Percentiles rank a stretch among this genome's conserved stretches.
Conservation (phyloP, 768 basidiomycete species). For the Pleurotus cornucopiae region DNA sequence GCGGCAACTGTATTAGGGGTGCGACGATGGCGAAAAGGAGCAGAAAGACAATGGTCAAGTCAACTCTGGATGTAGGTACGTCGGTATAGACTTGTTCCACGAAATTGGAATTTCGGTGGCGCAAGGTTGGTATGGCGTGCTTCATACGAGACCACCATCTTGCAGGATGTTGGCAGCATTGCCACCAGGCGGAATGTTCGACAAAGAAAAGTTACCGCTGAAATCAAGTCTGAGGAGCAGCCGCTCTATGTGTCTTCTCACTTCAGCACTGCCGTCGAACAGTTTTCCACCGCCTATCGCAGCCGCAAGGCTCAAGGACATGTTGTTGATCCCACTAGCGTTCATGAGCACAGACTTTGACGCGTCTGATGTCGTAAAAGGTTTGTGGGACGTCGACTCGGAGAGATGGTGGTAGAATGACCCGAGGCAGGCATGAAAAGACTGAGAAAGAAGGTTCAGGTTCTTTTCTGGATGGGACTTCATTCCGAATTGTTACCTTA, state of each 20-base stretch:
- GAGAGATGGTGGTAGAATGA: constrained; percentile 82
- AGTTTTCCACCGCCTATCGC: constrained; percentile 35
- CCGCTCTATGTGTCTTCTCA: constrained; percentile 78
- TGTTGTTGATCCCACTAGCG: constrained; percentile 38
- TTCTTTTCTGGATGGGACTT: neutral
- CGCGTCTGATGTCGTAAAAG: constrained; percentile 59
- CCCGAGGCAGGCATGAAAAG: constrained; percentile 59
- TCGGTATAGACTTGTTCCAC: too few relatives aligned
- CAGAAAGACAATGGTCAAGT: too few relatives aligned
- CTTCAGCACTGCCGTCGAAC: constrained; percentile 59
- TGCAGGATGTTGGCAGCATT: too few relatives aligned
- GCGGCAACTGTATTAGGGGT: too few relatives aligned
- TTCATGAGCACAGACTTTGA: constrained; percentile 70
- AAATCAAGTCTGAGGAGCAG: constrained; percentile 81
- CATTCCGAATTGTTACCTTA: constrained; percentile 46
- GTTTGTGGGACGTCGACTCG: constrained; percentile 70
- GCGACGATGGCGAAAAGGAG: too few relatives aligned
- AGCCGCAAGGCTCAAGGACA: neutral
- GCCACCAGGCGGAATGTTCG: constrained; percentile 19
- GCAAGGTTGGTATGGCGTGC: too few relatives aligned
- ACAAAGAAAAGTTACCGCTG: constrained; percentile 69
- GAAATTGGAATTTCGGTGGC: too few relatives aligned
- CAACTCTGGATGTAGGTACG: too few relatives aligned
- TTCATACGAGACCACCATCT: too few relatives aligned
- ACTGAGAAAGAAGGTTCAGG: constrained; percentile 33